Base-by-base conservation (phyloP, 2,329 filamentous ascomycete genomes). In the Cercospora sojina region DNA sequence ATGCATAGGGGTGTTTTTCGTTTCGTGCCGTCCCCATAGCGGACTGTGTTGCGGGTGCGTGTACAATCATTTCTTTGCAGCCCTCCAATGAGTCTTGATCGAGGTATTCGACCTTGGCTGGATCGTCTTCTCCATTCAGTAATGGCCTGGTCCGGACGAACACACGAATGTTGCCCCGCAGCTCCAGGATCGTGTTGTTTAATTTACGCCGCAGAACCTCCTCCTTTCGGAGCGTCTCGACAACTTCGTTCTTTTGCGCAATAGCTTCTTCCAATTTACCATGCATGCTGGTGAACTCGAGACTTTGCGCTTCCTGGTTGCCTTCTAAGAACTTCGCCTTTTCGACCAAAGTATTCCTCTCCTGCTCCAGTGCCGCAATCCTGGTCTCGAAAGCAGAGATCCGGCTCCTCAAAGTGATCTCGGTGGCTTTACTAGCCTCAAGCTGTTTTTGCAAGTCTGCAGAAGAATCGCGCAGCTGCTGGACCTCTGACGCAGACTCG, bases 91-190 rank as follows among this genome's bases (percentile, higher is more conserved):
- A 77, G 64, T 77, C 76, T 57, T 67, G 64, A 71, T 98, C 90
- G 0, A 94, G 93, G 71, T 92, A 97, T 2, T 86, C 84, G 70
- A 98, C 91, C 59, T 87, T 86, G 3, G 94, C 92, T 12, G 87
- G 83, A 25, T 88, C 84, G 6, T 88, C 88, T 8, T 80, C 79
- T 65, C 91, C 89, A 0, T 81, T 78, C 23, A 91, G 82, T 0
- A 90, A 83, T 1, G 95, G 95, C 47, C 96, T 90, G 29, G 98
- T 94, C 77, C 95, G 89, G 76, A 94, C 98, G 87, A 99, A 99
- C 71, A 99, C 95, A 20, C 95, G 90, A 74, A 99, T 99, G 76
- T 99, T 99, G 74, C 95, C 95, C 79, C 97, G 97, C 67, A 99
- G 86, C 76, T 99, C 95, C 77, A 99, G 93, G 56, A 99, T 94